phyloP scores from a whole-genome alignment of 2,329 filamentous ascomycete genomes.

The Claviceps africana region DNA sequence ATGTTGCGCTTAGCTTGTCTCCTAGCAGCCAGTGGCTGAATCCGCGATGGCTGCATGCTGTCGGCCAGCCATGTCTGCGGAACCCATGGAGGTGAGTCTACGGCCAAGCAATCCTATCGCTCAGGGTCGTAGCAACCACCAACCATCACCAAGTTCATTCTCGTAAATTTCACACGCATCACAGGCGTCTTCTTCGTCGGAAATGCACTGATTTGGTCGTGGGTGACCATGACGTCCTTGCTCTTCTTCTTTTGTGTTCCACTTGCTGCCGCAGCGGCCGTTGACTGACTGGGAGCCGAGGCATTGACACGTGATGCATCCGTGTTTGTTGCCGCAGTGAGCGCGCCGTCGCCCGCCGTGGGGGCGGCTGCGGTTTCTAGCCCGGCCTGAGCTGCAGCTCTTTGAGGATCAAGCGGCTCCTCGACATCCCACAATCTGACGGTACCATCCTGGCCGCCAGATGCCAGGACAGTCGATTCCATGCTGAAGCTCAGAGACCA shows the following conservation, averaged over 20 bases:
- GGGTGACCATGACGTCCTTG: constrained; percentile 80
- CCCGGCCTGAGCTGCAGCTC: constrained; percentile 33
- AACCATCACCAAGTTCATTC: constrained; percentile 87
- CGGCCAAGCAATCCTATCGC: constrained; percentile 17
- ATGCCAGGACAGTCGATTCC: constrained; percentile 80
- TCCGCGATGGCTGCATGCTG: constrained; percentile 4
- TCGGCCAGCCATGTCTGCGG: not conserved
- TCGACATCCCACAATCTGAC: constrained; percentile 90
- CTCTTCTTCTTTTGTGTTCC: constrained; percentile 54
- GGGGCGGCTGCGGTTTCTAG: constrained; percentile 28
- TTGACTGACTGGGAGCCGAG: constrained; percentile 12
- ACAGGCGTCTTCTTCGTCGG: constrained; percentile 93
- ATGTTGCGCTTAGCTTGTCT: constrained; percentile 4
- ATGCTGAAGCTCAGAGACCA: constrained; percentile 89
- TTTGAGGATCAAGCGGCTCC: constrained; percentile 51
- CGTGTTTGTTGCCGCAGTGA: constrained; percentile 12
- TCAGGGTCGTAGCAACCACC: constrained; percentile 56
- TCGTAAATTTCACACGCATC: constrained; percentile 82
- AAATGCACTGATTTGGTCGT: constrained; percentile 90
- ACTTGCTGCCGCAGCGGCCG: constrained; percentile 13
- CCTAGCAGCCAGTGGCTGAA: constrained; percentile 1
- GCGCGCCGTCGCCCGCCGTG: constrained; percentile 30
- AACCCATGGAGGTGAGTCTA: constrained; percentile 1
- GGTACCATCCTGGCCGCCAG: constrained; percentile 80
- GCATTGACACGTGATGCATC: constrained; percentile 13